Evolutionary conservation across 768 basidiomycete genomes (phyloP).

Genomic region (Podaxis sp.): DNA sequence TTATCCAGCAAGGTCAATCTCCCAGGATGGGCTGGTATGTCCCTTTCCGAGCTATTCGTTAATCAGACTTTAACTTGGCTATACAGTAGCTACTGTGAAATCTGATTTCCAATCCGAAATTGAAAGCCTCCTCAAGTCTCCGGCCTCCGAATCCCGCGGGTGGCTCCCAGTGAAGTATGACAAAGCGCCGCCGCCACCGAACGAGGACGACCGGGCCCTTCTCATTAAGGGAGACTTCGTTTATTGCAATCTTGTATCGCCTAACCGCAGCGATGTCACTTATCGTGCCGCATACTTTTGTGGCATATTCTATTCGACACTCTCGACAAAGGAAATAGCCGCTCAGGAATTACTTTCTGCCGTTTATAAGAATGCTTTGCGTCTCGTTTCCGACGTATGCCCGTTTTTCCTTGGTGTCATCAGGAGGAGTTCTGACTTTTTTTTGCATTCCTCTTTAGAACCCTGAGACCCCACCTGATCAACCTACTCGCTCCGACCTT

Average conservation of each 20-base stretch:
- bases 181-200: not conserved
- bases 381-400: not conserved
- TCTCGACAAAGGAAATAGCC: not conserved
- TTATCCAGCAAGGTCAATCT: not conserved
- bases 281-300: not conserved
- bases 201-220: not conserved
- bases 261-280: not conserved
- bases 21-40: not conserved
- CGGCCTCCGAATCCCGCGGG: not conserved
- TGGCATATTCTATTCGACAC: not conserved
- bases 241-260: not conserved
- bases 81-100: not conserved
- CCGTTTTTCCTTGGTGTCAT: not conserved
- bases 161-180: not conserved
- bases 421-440: not conserved
- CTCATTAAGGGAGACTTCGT: not conserved
- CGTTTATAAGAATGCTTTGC: not conserved
- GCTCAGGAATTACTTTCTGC: not conserved
- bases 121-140: not conserved
- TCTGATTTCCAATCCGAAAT: not conserved
- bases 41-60: not conserved
- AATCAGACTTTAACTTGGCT: not conserved
- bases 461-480: not conserved
- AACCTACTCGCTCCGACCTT: not conserved
- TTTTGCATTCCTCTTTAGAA: not conserved